Conservation (phyloP, 2,329 filamentous ascomycete genomes). For the Microsporum ferrugineum region DNA sequence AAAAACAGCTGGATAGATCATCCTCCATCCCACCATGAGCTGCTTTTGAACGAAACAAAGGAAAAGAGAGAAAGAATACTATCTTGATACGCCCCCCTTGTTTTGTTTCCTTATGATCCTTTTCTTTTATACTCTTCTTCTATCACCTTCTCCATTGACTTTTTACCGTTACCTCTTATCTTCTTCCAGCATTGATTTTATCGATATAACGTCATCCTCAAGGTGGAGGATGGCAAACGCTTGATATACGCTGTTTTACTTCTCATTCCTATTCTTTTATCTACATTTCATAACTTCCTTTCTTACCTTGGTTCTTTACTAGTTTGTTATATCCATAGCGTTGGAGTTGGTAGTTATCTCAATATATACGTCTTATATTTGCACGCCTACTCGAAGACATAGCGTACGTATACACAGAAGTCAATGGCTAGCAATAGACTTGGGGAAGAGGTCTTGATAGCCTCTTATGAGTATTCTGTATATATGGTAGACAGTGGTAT, state of each 20-base stretch:
- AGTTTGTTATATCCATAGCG: constrained; percentile 14
- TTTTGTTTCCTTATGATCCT: not conserved
- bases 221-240: not conserved
- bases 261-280: constrained; percentile 6
- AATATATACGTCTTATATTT: constrained; percentile 4
- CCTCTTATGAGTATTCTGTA: too few relatives aligned
- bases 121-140: not conserved
- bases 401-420: not conserved
- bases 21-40: not conserved
- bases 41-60: not conserved
- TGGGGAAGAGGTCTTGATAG: too few relatives aligned
- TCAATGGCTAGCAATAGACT: too few relatives aligned
- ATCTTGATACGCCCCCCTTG: not conserved
- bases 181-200: not conserved
- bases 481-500: too few relatives aligned
- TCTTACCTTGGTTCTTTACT: not conserved
- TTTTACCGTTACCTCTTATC: too few relatives aligned
- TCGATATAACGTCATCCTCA: not conserved
- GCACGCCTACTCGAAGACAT: not conserved
- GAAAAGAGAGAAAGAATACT: too few relatives aligned
- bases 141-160: too few relatives aligned
- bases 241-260: constrained; percentile 1
- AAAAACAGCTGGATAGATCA: not conserved
- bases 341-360: constrained; percentile 7
- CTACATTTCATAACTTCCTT: not conserved